A percentile compares a stretch with the other conserved stretches of the same genome.
phyloP scores from a whole-genome alignment of 306 rosid species.

The Cucurbita ficifolia region DNA sequence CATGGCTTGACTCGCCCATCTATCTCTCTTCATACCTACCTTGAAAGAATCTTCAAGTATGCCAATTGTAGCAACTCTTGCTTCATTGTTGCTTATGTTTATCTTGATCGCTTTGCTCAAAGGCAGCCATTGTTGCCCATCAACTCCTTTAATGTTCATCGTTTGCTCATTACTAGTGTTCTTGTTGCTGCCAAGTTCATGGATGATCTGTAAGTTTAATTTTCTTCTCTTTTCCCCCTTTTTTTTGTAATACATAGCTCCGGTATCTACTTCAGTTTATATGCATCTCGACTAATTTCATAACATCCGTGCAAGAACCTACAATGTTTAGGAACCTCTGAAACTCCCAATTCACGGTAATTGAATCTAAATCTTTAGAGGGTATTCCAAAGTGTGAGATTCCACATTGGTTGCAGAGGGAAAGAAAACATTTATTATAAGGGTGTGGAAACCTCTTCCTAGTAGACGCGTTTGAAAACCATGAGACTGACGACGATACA shows the following conservation, averaged over 20 bases:
- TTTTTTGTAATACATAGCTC: not conserved
- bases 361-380: no score
- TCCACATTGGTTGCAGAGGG: no score
- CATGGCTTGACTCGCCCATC: slow-evolving; percentile 68
- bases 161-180: slow-evolving; percentile 76
- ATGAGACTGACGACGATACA: no score
- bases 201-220: slow-evolving; percentile 73
- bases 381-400: no score
- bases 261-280: not conserved
- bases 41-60: slow-evolving; percentile 85
- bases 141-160: slow-evolving; percentile 71
- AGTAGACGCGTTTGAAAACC: no score
- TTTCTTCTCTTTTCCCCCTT: not conserved
- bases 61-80: slow-evolving; percentile 88
- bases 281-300: no score
- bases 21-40: slow-evolving; percentile 60
- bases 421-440: no score
- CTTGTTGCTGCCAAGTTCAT: slow-evolving; percentile 95
- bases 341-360: no score
- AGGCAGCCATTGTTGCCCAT: slow-evolving; percentile 66
- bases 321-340: no score
- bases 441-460: no score
- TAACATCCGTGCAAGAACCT: no score
- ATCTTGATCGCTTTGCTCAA: slow-evolving; percentile 79
- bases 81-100: slow-evolving; percentile 81